A percentile compares a stretch with the other conserved stretches of the same genome.
Conservation (phyloP, 2,329 filamentous ascomycete species). For the Epichloe bromicola region DNA sequence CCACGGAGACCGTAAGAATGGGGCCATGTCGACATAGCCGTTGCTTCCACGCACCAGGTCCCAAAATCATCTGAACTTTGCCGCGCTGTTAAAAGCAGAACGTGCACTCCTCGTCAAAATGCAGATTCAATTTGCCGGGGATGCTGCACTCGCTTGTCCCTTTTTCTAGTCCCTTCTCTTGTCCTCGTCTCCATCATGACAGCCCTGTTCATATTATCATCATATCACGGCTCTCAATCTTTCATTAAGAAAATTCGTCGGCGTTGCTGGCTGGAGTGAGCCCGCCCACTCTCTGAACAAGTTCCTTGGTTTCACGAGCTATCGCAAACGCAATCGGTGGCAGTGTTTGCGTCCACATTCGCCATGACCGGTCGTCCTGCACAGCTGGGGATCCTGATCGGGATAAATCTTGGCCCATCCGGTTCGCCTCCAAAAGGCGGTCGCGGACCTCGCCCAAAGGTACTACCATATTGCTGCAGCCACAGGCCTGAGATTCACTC, state of each 20-base stretch:
- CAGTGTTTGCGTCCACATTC: constrained; percentile 54
- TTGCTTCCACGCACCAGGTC: background rate
- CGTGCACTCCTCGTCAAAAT: background rate
- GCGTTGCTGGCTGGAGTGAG: constrained; percentile 18
- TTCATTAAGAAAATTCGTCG: constrained; percentile 34
- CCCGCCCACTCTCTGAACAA: constrained; percentile 33
- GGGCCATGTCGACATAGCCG: background rate
- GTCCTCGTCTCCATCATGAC: background rate
- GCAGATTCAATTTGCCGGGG: background rate
- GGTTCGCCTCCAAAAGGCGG: constrained; percentile 49
- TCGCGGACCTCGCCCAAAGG: constrained; percentile 51
- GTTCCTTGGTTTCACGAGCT: constrained; percentile 67
- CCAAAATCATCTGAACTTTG: background rate
- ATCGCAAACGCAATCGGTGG: constrained; percentile 82
- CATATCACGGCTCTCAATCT: constrained; percentile 3
- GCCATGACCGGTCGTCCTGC: constrained; percentile 42
- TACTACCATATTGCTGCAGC: constrained; percentile 37
- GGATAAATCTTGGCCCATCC: constrained; percentile 47
- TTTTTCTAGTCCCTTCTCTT: background rate
- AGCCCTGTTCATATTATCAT: background rate
- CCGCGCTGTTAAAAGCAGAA: background rate
- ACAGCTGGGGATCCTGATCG: constrained; percentile 26
- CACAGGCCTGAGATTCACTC: constrained; percentile 46
- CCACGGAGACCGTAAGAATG: background rate
- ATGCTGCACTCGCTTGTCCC: background rate